phyloP scores from a whole-genome alignment of 768 basidiomycete species.

The Gautieria morchelliformis region DNA sequence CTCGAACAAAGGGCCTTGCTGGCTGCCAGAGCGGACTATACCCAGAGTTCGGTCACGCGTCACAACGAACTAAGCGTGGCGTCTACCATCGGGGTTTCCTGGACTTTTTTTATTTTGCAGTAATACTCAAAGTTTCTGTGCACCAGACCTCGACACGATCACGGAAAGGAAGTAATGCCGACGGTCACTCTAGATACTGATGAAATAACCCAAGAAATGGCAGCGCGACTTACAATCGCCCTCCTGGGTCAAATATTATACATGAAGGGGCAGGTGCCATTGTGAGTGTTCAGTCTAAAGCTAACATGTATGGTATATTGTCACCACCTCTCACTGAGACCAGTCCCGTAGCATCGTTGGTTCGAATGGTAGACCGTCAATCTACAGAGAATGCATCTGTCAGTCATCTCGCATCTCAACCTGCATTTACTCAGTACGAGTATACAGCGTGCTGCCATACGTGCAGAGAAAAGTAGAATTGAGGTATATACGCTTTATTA shows the following conservation, averaged over 20 bases:
- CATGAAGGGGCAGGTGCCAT: slow-evolving; percentile 69
- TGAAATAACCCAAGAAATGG: slow-evolving; percentile 45
- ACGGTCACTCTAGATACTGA: slow-evolving; percentile 39
- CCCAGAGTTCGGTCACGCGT: too few relatives aligned
- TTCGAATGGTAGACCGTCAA: background rate
- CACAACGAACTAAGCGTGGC: too few relatives aligned
- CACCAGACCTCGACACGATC: background rate
- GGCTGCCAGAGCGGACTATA: too few relatives aligned
- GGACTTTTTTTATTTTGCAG: too few relatives aligned
- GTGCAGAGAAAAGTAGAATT: slow-evolving; percentile 41
- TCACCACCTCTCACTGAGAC: background rate
- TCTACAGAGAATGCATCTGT: background rate
- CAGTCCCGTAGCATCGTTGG: slow-evolving; percentile 6
- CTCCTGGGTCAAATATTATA: slow-evolving; percentile 65
- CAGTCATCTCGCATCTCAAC: background rate
- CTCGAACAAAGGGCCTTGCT: too few relatives aligned
- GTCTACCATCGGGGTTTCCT: too few relatives aligned
- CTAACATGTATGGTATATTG: background rate
- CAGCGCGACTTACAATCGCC: slow-evolving; percentile 52
- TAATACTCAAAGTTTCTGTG: too few relatives aligned
- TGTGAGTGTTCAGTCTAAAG: slow-evolving; percentile 37
- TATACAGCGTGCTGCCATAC: slow-evolving; percentile 40
- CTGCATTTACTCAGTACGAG: slow-evolving; percentile 22
- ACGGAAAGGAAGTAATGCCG: slow-evolving; percentile 30
- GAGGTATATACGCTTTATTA: slow-evolving; percentile 31